Base-by-base conservation (phyloP, 2,329 filamentous ascomycete species). In the Aspergillus nomiae region DNA sequence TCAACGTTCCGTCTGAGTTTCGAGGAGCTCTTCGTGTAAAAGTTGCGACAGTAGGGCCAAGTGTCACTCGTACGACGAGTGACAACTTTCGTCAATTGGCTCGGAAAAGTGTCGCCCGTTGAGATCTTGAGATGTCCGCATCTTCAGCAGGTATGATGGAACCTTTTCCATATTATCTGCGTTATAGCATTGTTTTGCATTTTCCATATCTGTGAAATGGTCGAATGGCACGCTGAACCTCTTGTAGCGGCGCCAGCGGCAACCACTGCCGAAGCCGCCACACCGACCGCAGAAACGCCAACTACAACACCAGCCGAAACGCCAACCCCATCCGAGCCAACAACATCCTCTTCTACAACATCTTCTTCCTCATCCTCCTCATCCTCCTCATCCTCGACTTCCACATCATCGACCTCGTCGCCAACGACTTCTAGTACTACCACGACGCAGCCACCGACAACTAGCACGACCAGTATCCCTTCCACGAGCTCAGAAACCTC, bases 401-500 rank as follows among this genome's bases (percentile, higher is more conserved):
- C 73, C 16, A 41, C 68, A 6, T 66, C 70, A 54, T 67, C 70
- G 4, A 59, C 76, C 30, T 64, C 65, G 32, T 48, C 61, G 45
- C 60, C 66, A 24, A 61, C 62, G 3, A 58, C 61, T 16, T 69
- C 69, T 16, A 64, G 67, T 26, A 66, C 60, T 69, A 59, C 63
- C 64, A 36, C 54, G 56, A 43, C 32, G 34, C 34, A 41, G 57
- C 50, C 65, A 43, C 60, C 68, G 43, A 63, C 63, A 21, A 61
- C 68, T 34, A 63, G 63, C 12, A 62, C 70, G 5, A 70, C 70
- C 30, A 50, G 69, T 16, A 63, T 51, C 34, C 63, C 61, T 19
- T 57, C 61, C 54, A 64, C 65, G 12, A 58, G 60, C 19, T 30
- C 65, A 38, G 59, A 59, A 21, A 54, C 62, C 10, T 60, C 70